These are phyloP conservation scores for Phytophthora pseudosyringae DNA, from an alignment of 352 stramenopile genomes.

Conservation along the genomic window DNA sequence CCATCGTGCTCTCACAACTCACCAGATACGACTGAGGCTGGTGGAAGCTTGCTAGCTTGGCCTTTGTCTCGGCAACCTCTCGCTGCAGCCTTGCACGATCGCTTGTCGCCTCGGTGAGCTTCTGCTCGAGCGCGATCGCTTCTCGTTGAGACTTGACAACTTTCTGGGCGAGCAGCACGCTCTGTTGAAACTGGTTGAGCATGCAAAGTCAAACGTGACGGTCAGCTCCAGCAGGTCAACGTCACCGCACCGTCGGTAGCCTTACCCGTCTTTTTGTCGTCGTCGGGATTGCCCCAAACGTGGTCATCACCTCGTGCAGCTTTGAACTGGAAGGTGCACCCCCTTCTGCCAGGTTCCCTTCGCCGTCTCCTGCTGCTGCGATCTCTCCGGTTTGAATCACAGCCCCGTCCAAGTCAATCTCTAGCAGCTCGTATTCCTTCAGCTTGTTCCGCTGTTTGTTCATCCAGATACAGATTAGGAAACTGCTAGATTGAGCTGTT, in stretches of 20 bases:
- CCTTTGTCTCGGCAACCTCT: conserved; percentile 41
- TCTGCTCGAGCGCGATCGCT: conserved; percentile 45
- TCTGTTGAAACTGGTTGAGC: conserved; percentile 70
- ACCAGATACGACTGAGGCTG: conserved; percentile 83
- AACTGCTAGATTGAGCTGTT: neutral
- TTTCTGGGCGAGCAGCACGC: conserved; percentile 68
- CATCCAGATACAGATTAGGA: neutral
- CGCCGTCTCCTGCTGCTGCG: neutral
- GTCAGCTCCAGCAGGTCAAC: neutral
- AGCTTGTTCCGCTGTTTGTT: conserved; percentile 53
- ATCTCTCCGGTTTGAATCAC: conserved; percentile 69
- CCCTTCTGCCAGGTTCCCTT: neutral
- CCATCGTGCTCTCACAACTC: conserved; percentile 1
- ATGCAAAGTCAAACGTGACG: neutral
- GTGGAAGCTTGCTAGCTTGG: conserved; percentile 57
- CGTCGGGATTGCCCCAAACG: conserved; percentile 71
- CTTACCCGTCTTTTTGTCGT: conserved; percentile 69
- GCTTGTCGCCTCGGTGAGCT: conserved; percentile 35
- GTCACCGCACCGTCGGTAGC: neutral
- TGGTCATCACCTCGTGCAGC: conserved; percentile 57
- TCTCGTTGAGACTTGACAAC: conserved; percentile 74
- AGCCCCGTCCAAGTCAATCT: conserved; percentile 75
- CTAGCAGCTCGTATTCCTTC: conserved; percentile 76
- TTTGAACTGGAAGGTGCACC: conserved; percentile 8
- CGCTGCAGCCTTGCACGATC: conserved; percentile 42